phyloP scores from a whole-genome alignment of 2,329 filamentous ascomycete species.

The Verruconis gallopava region DNA sequence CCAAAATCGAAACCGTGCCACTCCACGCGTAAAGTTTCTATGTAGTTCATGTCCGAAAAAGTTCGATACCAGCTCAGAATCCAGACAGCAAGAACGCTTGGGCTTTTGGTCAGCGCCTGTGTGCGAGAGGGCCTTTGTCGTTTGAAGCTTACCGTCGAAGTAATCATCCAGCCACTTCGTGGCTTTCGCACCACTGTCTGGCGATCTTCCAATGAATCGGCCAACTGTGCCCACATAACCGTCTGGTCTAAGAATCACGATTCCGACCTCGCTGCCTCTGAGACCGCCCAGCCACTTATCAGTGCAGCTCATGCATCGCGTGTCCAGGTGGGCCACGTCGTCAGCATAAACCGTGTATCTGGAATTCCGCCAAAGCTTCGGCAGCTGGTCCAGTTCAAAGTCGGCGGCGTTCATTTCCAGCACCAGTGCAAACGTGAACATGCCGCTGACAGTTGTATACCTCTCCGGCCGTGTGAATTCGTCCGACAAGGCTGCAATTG shows the following conservation, averaged over 20 bases:
- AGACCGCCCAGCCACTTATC: constrained; percentile 57
- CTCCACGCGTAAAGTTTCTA: too few relatives aligned
- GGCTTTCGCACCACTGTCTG: constrained; percentile 22
- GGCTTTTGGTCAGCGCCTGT: too few relatives aligned
- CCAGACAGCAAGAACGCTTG: neutral
- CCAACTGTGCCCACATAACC: constrained; percentile 57
- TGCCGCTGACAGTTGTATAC: constrained; percentile 53
- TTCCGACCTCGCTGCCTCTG: constrained; percentile 42
- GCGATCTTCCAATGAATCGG: constrained; percentile 9
- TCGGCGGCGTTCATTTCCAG: neutral
- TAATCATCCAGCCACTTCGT: constrained; percentile 38
- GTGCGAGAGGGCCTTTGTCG: too few relatives aligned
- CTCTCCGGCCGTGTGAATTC: constrained; percentile 53
- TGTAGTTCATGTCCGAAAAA: too few relatives aligned
- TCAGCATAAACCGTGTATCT: constrained; percentile 64
- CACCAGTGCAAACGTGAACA: constrained; percentile 52
- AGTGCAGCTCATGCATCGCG: constrained; percentile 26
- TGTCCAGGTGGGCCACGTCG: constrained; percentile 44
- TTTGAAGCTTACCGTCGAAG: constrained; percentile 30
- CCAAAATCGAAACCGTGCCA: too few relatives aligned
- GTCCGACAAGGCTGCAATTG: constrained; percentile 46
- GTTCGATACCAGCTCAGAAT: neutral
- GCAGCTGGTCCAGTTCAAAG: constrained; percentile 53
- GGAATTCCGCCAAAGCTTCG: constrained; percentile 47
- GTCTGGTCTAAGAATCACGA: constrained; percentile 59